Percentiles rank a stretch among this genome's conserved stretches.
These are phyloP conservation scores for Ophiobolus disseminans DNA, from an alignment of 2,329 filamentous ascomycete genomes.

Conservation along the genomic window DNA sequence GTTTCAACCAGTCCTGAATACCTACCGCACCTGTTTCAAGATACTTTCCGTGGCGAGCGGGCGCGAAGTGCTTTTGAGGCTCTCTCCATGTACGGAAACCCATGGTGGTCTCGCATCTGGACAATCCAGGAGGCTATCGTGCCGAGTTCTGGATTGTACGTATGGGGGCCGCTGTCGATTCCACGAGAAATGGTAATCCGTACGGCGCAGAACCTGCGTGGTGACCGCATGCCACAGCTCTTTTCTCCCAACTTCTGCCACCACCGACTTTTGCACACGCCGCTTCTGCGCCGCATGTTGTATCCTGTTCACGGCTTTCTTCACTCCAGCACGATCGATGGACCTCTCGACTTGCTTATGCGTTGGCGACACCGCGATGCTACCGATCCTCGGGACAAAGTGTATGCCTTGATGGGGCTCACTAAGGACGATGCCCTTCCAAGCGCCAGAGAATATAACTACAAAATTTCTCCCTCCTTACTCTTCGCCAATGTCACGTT, in stretches of 20 bases:
- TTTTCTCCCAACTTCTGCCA: slow-evolving; percentile 1
- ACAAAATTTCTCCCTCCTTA: slow-evolving; percentile 2
- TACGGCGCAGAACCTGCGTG: not conserved
- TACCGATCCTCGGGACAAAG: slow-evolving; percentile 32
- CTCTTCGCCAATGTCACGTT: slow-evolving; percentile 19
- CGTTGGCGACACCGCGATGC: slow-evolving; percentile 26
- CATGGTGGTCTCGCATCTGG: slow-evolving; percentile 29
- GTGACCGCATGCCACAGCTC: not conserved
- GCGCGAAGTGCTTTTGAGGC: slow-evolving; percentile 16
- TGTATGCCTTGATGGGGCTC: slow-evolving; percentile 31
- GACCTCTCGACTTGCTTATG: slow-evolving; percentile 21
- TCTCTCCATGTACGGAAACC: slow-evolving; percentile 26
- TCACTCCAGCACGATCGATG: slow-evolving; percentile 11
- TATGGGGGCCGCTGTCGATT: slow-evolving; percentile 3
- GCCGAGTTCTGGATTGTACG: slow-evolving; percentile 10
- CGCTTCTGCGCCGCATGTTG: slow-evolving; percentile 16
- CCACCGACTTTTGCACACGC: slow-evolving; percentile 2
- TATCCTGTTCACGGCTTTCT: slow-evolving; percentile 24
- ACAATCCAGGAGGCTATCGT: slow-evolving; percentile 28
- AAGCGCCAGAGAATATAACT: slow-evolving; percentile 12
- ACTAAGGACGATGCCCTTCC: slow-evolving; percentile 3
- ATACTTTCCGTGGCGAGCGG: not conserved
- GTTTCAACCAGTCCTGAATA: not conserved
- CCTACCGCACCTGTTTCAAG: slow-evolving; percentile 13
- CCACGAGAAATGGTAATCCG: not conserved